Percentiles rank a stretch among this genome's conserved stretches.
Conservation (phyloP, 1,284 basidiomycete genomes). For the Sphaerobolus stellatus region DNA sequence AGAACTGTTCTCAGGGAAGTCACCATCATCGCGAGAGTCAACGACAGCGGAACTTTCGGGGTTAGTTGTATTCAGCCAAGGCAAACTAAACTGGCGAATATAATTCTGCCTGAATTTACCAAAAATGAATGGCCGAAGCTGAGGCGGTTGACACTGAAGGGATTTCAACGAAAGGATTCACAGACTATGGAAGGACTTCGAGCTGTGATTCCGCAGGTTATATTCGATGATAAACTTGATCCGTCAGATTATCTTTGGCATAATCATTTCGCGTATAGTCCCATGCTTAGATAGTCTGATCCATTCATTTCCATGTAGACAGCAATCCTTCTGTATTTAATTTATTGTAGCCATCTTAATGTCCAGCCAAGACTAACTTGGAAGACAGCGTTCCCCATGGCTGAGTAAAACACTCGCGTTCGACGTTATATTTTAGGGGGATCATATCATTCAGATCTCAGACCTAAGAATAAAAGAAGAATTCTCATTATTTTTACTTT, state of each 20-base stretch:
- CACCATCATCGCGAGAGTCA: neutral
- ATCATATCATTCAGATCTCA: too few relatives aligned
- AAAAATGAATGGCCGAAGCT: neutral
- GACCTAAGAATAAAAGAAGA: too few relatives aligned
- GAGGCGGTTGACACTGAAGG: neutral
- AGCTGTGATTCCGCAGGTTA: neutral
- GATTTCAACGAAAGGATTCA: neutral
- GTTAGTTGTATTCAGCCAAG: neutral
- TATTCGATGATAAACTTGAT: neutral
- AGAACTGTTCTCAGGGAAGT: neutral
- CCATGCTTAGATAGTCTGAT: neutral
- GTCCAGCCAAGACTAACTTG: too few relatives aligned
- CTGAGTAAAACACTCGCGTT: too few relatives aligned
- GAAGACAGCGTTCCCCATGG: too few relatives aligned
- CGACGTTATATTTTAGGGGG: too few relatives aligned
- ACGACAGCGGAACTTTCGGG: neutral
- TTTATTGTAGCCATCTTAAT: too few relatives aligned
- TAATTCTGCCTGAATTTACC: neutral
- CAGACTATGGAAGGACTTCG: too few relatives aligned
- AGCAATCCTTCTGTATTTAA: too few relatives aligned
- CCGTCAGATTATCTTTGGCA: neutral
- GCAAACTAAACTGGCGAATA: too few relatives aligned
- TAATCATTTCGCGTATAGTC: conserved; percentile 3
- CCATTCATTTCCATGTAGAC: too few relatives aligned
- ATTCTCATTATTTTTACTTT: too few relatives aligned